A percentile compares a stretch with the other conserved stretches of the same genome.
These are phyloP conservation scores for Aspergillus leporis DNA, from an alignment of 495 filamentous ascomycete species.

Conservation along the genomic window DNA sequence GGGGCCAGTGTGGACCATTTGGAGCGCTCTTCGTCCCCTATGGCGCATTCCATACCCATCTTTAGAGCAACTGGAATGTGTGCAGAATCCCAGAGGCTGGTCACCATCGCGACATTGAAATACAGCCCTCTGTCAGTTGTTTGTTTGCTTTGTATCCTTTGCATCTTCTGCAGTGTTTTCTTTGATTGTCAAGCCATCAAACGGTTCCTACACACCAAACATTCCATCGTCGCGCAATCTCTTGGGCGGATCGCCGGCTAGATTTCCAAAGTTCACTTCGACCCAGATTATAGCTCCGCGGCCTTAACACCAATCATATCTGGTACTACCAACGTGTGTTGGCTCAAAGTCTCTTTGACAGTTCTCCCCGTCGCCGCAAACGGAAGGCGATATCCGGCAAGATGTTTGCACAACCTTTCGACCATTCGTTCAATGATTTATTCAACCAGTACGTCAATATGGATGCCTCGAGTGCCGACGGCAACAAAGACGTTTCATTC, in stretches of 20 bases:
- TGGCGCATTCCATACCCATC: conserved; percentile 42
- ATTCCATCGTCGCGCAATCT: conserved; percentile 19
- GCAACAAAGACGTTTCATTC: conserved; percentile 47
- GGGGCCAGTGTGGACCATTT: conserved; percentile 24
- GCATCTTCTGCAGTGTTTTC: conserved; percentile 51
- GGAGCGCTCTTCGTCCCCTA: conserved; percentile 28
- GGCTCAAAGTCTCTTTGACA: conserved; percentile 24
- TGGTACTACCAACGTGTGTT: conserved; percentile 9
- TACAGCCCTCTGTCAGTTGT: conserved; percentile 46
- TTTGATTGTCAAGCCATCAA: conserved; percentile 44
- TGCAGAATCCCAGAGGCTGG: conserved; percentile 43
- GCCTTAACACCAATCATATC: conserved; percentile 34
- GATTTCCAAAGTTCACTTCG: conserved; percentile 16
- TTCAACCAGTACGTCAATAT: conserved; percentile 55
- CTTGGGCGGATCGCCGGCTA: conserved; percentile 22
- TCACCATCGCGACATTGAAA: conserved; percentile 40
- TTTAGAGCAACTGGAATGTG: conserved; percentile 44
- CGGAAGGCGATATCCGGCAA: conserved; percentile 40
- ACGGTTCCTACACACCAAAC: conserved; percentile 27
- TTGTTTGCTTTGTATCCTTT: conserved; percentile 55
- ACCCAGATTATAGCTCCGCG: conserved; percentile 16
- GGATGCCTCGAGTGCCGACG: conserved; percentile 41
- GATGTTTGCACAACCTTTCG: conserved; percentile 49
- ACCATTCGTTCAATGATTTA: conserved; percentile 54
- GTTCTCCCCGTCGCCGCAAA: conserved; percentile 40